Conservation (phyloP, 306 rosid genomes). For the Vicia faba region DNA sequence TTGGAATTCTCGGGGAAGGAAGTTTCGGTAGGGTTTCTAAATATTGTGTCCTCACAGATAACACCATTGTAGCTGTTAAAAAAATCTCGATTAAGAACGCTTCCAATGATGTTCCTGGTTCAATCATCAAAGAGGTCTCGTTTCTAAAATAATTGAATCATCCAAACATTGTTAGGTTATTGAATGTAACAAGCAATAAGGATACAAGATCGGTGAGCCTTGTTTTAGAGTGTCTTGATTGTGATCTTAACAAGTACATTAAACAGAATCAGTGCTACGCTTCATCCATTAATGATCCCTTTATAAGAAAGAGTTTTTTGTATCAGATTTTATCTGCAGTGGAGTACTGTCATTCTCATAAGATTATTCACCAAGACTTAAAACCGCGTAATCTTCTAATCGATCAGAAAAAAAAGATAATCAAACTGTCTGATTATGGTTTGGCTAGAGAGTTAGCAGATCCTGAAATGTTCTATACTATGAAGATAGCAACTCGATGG, state of each 20-base stretch:
- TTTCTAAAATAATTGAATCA: neutral
- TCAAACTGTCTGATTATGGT: conserved; percentile 34
- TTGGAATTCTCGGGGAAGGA: neutral
- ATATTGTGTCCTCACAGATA: neutral
- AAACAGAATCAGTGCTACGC: too few species aligned
- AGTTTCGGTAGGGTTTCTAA: conserved; percentile 2
- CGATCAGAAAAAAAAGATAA: neutral
- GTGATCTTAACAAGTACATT: conserved; percentile 17
- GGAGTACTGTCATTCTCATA: conserved; percentile 23
- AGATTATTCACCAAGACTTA: conserved; percentile 33
- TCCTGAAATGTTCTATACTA: neutral
- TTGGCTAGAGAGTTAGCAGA: conserved; percentile 24
- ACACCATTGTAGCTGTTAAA: neutral
- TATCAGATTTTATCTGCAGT: conserved; percentile 33
- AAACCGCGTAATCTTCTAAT: conserved; percentile 30
- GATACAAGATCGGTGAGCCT: neutral
- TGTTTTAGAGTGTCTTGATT: conserved; percentile 29
- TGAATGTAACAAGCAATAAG: neutral
- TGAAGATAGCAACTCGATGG: neutral
- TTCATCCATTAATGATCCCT: neutral
- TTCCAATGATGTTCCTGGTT: neutral
- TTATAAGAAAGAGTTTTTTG: conserved; percentile 5
- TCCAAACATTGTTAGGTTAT: conserved; percentile 18
- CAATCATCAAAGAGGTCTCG: neutral
- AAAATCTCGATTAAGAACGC: neutral